Evolutionary conservation across 768 basidiomycete genomes (phyloP).

Genomic region (Podaxis sp.): DNA sequence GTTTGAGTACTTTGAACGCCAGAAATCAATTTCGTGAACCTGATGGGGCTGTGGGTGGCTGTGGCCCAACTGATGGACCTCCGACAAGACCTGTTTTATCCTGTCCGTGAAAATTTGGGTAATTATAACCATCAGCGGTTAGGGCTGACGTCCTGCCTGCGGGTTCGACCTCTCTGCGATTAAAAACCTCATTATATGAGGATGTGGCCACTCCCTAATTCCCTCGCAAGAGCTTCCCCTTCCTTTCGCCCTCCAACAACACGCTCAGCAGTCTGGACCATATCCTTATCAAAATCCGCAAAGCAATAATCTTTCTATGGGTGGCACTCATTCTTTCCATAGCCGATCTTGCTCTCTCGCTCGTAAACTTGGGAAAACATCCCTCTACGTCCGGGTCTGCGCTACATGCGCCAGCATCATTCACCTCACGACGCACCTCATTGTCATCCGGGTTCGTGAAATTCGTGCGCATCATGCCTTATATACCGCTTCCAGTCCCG

Average conservation of each 20-base stretch:
- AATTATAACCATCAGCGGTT: no score
- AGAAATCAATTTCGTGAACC: no score
- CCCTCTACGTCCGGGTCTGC: background rate
- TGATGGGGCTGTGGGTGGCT: no score
- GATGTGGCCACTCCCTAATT: background rate
- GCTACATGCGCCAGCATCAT: background rate
- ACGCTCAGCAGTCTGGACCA: background rate
- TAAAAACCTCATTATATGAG: background rate
- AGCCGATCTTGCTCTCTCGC: background rate
- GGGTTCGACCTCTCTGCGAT: background rate
- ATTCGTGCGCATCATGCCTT: background rate
- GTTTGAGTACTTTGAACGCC: no score
- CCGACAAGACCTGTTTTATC: no score
- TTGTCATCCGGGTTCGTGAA: background rate
- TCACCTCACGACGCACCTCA: background rate
- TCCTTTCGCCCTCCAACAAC: background rate
- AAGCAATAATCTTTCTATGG: background rate
- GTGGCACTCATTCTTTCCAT: background rate
- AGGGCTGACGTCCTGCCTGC: no score
- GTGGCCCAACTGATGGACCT: no score
- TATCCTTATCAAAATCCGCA: background rate
- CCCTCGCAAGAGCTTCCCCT: background rate
- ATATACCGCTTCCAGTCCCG: background rate
- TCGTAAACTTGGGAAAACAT: background rate
- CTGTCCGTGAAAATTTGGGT: no score